Conservation (phyloP, 1,284 basidiomycete species). For the Cutaneotrichosporon sp. region DNA sequence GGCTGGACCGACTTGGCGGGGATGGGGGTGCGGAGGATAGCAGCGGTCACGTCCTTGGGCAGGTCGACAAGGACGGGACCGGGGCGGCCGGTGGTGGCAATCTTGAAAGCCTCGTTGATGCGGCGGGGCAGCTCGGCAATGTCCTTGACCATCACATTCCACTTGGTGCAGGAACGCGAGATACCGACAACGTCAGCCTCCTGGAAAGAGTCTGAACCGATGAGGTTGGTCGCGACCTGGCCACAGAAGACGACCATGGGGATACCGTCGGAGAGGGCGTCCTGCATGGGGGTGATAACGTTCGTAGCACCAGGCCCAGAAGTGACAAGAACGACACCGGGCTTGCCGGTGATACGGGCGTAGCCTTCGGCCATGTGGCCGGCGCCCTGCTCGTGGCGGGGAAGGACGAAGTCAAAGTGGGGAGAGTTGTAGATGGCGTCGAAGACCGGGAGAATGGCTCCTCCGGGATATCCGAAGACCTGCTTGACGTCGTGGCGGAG, state of each 20-base stretch:
- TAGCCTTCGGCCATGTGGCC: conserved; percentile 99
- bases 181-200: conserved; percentile 97
- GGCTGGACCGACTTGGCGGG: conserved; percentile 85
- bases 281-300: conserved; percentile 96
- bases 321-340: conserved; percentile 95
- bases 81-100: conserved; percentile 91
- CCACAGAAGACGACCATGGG: conserved; percentile 94
- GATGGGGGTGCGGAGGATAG: conserved; percentile 77
- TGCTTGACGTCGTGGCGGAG: conserved; percentile 92
- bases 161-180: conserved; percentile 94
- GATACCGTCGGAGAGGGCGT: conserved; percentile 89
- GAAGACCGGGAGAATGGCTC: conserved; percentile 96
- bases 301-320: conserved; percentile 98
- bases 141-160: conserved; percentile 99
- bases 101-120: conserved; percentile 99
- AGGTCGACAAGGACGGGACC: conserved; percentile 96
- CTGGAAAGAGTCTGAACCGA: conserved; percentile 97
- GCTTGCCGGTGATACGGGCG: conserved; percentile 93
- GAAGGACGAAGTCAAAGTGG: conserved; percentile 93
- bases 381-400: conserved; percentile 94
- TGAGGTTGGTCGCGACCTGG: conserved; percentile 96
- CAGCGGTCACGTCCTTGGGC: conserved; percentile 95
- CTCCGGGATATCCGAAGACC: conserved; percentile 96
- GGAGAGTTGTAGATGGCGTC: conserved; percentile 97
- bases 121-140: conserved; percentile 88